Evolutionary conservation across 768 basidiomycete species (phyloP).

Genomic region (Termitomyces titanicus): DNA sequence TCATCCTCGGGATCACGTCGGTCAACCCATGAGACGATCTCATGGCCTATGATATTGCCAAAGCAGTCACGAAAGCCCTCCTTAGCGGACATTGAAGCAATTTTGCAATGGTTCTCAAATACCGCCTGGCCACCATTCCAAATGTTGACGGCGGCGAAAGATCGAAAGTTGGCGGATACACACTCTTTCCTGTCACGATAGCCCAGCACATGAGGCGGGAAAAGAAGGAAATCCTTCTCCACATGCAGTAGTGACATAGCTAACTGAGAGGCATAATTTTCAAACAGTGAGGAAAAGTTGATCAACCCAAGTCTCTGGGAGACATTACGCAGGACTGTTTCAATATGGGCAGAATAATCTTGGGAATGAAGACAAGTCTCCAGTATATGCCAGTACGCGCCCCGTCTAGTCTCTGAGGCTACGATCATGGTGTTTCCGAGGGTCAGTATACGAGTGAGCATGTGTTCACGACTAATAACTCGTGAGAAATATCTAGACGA

Average conservation of each 20-base stretch:
- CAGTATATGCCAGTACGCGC: conserved; percentile 85
- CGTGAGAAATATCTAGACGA: neutral
- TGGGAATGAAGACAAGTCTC: conserved; percentile 53
- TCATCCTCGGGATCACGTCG: conserved; percentile 18
- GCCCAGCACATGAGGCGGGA: conserved; percentile 76
- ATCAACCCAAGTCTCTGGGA: conserved; percentile 65
- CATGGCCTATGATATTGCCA: conserved; percentile 64
- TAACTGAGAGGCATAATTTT: conserved; percentile 74
- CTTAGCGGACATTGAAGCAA: conserved; percentile 41
- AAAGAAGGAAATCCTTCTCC: conserved; percentile 48
- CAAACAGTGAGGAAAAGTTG: conserved; percentile 61
- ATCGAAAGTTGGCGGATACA: conserved; percentile 61
- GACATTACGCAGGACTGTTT: conserved; percentile 56
- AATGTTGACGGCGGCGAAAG: conserved; percentile 67
- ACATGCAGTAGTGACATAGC: conserved; percentile 59
- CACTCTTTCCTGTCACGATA: conserved; percentile 64
- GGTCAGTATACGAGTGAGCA: conserved; percentile 68
- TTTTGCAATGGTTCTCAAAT: conserved; percentile 62
- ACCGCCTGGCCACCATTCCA: conserved; percentile 37
- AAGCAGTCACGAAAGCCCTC: conserved; percentile 64
- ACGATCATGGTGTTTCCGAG: conserved; percentile 78
- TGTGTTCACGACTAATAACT: conserved; percentile 60
- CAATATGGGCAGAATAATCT: conserved; percentile 36
- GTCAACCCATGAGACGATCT: conserved; percentile 47
- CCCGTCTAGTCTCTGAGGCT: conserved; percentile 72